A percentile compares a stretch with the other conserved stretches of the same genome.
These are phyloP conservation scores for Pseudisothecium myosuroides DNA, from an alignment of 225 moss, liverwort and hornwort species.

Conservation along the genomic window DNA sequence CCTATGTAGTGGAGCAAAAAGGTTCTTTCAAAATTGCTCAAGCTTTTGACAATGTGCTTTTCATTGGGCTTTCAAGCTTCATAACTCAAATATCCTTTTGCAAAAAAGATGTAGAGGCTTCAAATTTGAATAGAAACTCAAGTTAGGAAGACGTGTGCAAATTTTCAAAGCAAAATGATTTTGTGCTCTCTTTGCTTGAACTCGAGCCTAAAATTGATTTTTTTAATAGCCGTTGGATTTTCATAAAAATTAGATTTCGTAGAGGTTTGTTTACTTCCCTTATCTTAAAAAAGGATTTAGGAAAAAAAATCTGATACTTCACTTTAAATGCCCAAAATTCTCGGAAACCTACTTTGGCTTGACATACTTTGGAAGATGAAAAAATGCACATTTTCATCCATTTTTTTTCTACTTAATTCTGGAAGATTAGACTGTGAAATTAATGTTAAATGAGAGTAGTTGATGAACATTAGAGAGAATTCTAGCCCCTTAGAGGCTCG, in stretches of 20 bases:
- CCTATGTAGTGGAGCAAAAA: neutral
- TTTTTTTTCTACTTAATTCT: neutral
- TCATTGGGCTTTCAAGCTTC: neutral
- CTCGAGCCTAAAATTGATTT: neutral
- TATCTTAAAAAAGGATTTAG: neutral
- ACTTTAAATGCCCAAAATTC: neutral
- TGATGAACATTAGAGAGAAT: no score
- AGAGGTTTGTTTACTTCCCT: neutral
- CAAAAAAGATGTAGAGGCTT: neutral
- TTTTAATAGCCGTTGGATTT: neutral
- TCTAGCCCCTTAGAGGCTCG: no score
- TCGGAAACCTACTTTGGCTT: neutral
- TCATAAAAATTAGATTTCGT: neutral
- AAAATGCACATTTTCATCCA: neutral
- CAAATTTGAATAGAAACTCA: neutral
- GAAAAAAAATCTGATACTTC: no score
- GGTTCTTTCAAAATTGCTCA: fast-evolving
- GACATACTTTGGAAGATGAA: fast-evolving
- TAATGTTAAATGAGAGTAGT: neutral
- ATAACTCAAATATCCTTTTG: neutral
- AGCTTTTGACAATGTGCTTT: neutral
- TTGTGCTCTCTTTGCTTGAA: neutral
- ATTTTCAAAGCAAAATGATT: neutral
- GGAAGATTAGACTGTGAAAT: neutral
- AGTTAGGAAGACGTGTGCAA: neutral